A percentile compares a stretch with the other conserved stretches of the same genome.
phyloP scores from a whole-genome alignment of 176 grass and related monocot species.

The maize (Zea mays) region DNA sequence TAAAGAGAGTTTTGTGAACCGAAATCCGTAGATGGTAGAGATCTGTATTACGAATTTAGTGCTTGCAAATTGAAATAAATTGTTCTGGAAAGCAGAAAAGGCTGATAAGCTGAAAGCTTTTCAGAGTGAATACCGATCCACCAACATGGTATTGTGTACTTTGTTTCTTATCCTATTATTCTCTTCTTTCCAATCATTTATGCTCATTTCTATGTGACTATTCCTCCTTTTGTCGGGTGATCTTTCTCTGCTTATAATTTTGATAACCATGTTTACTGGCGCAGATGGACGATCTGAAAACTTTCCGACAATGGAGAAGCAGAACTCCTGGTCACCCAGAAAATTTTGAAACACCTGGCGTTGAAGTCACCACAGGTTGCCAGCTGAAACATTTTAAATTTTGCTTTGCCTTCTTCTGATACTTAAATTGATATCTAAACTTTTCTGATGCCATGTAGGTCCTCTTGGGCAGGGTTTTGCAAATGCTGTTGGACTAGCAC shows the following conservation, averaged over 20 bases:
- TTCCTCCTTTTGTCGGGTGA: background rate
- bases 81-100: background rate
- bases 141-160: background rate
- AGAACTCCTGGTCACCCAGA: slow-evolving; percentile 92
- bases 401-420: too few species aligned
- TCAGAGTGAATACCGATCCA: background rate
- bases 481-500: slow-evolving; percentile 81
- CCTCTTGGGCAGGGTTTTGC: slow-evolving; percentile 89
- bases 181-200: background rate
- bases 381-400: background rate
- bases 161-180: background rate
- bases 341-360: slow-evolving; percentile 86
- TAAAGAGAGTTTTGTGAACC: background rate
- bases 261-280: background rate
- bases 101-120: background rate
- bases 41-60: background rate
- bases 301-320: slow-evolving; percentile 84
- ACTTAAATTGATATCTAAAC: background rate
- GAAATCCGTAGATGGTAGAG: background rate
- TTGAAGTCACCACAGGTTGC: slow-evolving; percentile 93
- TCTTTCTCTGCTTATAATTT: background rate
- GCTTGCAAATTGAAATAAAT: background rate
- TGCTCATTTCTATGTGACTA: background rate
- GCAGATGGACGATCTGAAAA: slow-evolving; percentile 81
- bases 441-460: slow-evolving; percentile 46